Evolutionary conservation across 164 flowering plant species (phyloP), one percentile per base, ranked within the genome.

Genomic region (Dillenia turbinata): DNA sequence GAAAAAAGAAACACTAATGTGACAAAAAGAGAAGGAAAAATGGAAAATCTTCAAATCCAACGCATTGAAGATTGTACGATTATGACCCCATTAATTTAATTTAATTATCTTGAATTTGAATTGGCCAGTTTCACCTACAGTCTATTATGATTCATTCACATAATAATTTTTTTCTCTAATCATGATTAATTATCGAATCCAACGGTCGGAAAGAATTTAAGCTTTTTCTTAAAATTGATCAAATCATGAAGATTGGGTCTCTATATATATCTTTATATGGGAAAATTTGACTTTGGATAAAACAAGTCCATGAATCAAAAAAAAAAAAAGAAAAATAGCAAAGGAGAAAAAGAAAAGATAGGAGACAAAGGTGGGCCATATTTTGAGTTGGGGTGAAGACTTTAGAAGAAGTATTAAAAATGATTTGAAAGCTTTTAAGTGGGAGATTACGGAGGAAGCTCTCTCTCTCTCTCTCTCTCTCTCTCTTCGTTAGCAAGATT

Each of bases 401-500:
- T 84, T 84, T 67, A 75, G 71, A 52, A 64, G 62, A 61, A 69
- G 56, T 56, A 47, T 60, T 62, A 68, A 63, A 75, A 73, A 68
- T 69, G 62, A 65, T 66, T 55, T 72, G 59, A 55, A 33, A 33
- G 40, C 70, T 54, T 76, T 56, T 51, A 69, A 76, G 69, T 74
- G 72, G 76, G 69, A 56, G 69, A 56, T 59, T 50, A 67, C 62
- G 51, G 52, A 62, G 67, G 43, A 43, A 51, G 9, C 48, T 13
- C 66, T 48, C 19, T 16, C 51, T 70, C 67, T 47, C 33, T 49
- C 47, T 49, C 43, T 60, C 19, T 9, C 12, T 1, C 12, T 73
- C 65, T 61, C 54, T 62, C 47, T 78, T 71, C 81, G 83, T 83
- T 75, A 81, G 85, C 79, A 86, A 86, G 92, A 86, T 86, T 77